phyloP scores from a whole-genome alignment of 257 asterid genomes.

The Ligustrum vulgare region DNA sequence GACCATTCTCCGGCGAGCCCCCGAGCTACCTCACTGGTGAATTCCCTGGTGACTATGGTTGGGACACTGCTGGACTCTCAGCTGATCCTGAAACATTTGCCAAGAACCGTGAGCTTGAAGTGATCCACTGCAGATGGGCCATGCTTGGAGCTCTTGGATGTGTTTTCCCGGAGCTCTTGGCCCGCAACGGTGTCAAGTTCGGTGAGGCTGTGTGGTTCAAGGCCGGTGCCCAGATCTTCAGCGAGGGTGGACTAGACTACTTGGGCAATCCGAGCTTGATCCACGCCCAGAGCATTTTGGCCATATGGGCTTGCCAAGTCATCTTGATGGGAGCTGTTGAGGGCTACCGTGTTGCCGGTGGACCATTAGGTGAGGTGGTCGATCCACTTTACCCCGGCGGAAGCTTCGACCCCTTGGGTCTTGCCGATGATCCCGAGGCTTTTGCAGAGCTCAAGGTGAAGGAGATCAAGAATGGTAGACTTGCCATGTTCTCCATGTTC shows the following conservation, averaged over 20 bases:
- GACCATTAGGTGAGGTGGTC: constrained; percentile 46
- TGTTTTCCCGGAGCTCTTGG: constrained; percentile 46
- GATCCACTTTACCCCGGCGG: constrained; percentile 58
- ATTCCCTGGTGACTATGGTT: constrained; percentile 51
- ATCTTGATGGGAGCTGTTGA: constrained; percentile 49
- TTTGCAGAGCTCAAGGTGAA: constrained; percentile 58
- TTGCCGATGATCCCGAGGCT: constrained; percentile 60
- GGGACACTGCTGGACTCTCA: constrained; percentile 56
- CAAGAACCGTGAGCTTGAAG: constrained; percentile 43
- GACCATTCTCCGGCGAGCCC: constrained; percentile 47
- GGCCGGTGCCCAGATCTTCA: constrained; percentile 43
- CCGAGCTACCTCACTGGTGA: constrained; percentile 47
- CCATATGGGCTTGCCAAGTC: constrained; percentile 45
- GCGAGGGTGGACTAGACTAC: constrained; percentile 45
- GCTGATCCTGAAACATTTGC: constrained; percentile 48
- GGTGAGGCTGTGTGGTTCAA: constrained; percentile 53
- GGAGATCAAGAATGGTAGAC: constrained; percentile 55
- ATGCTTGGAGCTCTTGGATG: constrained; percentile 51
- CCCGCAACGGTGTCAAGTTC: constrained; percentile 41
- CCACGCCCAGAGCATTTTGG: constrained; percentile 45
- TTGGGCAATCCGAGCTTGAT: constrained; percentile 46
- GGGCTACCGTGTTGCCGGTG: constrained; percentile 45
- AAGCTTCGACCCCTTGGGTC: constrained; percentile 58
- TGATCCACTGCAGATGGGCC: constrained; percentile 44
- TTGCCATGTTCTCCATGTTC: constrained; percentile 53